These are phyloP conservation scores for Thraustochytrium sp. DNA, from an alignment of 352 stramenopile genomes.

Conservation along the genomic window DNA sequence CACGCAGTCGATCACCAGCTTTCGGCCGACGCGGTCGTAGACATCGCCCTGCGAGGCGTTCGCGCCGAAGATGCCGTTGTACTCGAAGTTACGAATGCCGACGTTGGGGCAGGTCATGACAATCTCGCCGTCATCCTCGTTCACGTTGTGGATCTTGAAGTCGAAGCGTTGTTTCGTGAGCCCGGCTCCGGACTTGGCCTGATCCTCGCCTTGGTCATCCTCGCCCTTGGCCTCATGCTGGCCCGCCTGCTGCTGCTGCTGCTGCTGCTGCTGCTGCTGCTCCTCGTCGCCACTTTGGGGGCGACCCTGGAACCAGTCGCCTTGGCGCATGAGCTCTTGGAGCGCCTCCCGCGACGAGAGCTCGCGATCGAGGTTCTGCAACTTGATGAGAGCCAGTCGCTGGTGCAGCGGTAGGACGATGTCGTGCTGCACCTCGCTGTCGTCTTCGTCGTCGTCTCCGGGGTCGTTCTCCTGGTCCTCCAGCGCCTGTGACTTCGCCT, in stretches of 20 bases:
- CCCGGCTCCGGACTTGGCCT: not conserved
- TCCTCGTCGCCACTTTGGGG: not conserved
- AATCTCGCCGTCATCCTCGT: conserved; percentile 18
- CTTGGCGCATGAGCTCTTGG: conserved; percentile 9
- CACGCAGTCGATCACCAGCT: conserved; percentile 54
- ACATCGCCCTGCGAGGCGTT: not conserved
- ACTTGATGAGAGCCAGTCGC: conserved; percentile 42
- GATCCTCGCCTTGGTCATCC: not conserved
- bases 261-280: not conserved
- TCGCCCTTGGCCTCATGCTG: not conserved
- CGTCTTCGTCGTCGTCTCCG: not conserved
- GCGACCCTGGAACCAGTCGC: conserved; percentile 29
- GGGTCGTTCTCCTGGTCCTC: not conserved
- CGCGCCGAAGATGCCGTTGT: conserved; percentile 40
- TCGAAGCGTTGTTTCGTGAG: not conserved
- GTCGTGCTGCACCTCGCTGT: not conserved
- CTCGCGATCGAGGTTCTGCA: not conserved
- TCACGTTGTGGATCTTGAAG: conserved; percentile 23
- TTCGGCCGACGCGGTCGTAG: conserved; percentile 43
- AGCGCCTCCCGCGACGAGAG: not conserved
- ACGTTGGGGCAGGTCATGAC: conserved; percentile 43
- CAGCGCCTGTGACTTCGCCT: not conserved
- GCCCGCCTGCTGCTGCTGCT: not conserved
- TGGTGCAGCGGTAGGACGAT: conserved; percentile 44
- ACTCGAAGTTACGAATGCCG: conserved; percentile 39